Evolutionary conservation across 805 yeast species (phyloP).

Genomic region (Starmerella apis): DNA sequence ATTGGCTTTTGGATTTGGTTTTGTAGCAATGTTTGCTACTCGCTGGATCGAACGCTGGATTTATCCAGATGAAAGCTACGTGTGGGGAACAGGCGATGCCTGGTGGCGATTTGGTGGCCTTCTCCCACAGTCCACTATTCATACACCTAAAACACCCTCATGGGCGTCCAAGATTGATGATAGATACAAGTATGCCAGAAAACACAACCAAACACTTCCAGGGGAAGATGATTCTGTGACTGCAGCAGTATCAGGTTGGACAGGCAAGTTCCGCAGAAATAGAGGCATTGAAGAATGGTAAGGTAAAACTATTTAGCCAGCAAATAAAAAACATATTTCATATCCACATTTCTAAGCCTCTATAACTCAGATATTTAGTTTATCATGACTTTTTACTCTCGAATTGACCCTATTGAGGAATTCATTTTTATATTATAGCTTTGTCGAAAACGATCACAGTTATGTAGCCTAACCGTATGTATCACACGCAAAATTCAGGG

Average conservation of each 20-base stretch:
- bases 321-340: no score
- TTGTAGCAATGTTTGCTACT: constrained; percentile 36
- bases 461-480: no score
- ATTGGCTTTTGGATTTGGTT: constrained; percentile 56
- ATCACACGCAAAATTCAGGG: no score
- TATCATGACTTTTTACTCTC: no score
- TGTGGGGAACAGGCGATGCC: constrained; percentile 22
- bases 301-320: no score
- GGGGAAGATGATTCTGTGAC: constrained; percentile 6
- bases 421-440: no score
- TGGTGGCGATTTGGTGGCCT: constrained; percentile 23
- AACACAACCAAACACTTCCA: constrained; percentile 14
- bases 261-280: constrained; percentile 11
- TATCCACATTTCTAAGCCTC: no score
- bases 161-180: constrained; percentile 19
- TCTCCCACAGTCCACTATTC: constrained; percentile 7
- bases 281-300: constrained; percentile 15
- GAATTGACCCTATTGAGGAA: no score
- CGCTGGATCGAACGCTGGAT: constrained; percentile 25
- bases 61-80: constrained; percentile 23
- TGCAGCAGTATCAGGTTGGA: background rate
- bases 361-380: no score
- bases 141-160: constrained; percentile 12
- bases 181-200: constrained; percentile 21
- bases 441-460: no score